Evolutionary conservation across 441 rosid genomes (phyloP).

Genomic region (Populus trichocarpa): DNA sequence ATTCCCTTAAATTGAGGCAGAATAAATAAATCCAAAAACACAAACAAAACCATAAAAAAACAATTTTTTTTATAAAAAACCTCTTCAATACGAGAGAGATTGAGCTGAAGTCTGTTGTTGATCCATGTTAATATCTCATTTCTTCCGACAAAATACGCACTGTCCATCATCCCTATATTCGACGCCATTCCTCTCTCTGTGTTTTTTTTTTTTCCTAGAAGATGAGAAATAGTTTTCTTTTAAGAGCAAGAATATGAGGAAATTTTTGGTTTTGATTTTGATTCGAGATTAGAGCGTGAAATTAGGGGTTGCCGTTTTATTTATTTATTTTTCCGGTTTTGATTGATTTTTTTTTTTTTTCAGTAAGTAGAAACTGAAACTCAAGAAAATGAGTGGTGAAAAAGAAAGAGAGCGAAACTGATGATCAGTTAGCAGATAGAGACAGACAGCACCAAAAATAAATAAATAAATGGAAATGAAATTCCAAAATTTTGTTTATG

Average conservation of each 20-base stretch:
- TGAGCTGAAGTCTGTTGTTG: constrained; percentile 84
- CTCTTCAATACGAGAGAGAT: constrained; percentile 91
- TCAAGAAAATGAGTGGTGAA: constrained; percentile 20
- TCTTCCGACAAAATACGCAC: constrained; percentile 97
- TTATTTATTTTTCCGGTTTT: background rate
- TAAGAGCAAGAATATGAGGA: background rate
- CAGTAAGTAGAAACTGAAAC: background rate
- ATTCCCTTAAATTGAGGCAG: background rate
- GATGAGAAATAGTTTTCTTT: background rate
- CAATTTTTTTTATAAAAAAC: constrained; percentile 23
- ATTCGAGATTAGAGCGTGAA: constrained; percentile 1
- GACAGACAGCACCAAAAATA: background rate
- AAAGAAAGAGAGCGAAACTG: constrained; percentile 10
- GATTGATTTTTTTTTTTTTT: no score
- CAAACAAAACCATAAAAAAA: background rate
- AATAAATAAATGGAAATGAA: background rate
- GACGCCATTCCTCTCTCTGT: constrained; percentile 52
- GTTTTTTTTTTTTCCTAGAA: background rate
- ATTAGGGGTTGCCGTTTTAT: constrained; percentile 4
- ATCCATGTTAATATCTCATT: constrained; percentile 91
- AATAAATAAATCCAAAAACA: constrained; percentile 1
- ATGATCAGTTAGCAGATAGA: background rate
- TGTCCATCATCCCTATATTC: constrained; percentile 94
- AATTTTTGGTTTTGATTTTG: background rate
- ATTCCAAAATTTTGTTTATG: background rate